Conservation (phyloP, 306 rosid species). For the Fragaria ananassa region DNA sequence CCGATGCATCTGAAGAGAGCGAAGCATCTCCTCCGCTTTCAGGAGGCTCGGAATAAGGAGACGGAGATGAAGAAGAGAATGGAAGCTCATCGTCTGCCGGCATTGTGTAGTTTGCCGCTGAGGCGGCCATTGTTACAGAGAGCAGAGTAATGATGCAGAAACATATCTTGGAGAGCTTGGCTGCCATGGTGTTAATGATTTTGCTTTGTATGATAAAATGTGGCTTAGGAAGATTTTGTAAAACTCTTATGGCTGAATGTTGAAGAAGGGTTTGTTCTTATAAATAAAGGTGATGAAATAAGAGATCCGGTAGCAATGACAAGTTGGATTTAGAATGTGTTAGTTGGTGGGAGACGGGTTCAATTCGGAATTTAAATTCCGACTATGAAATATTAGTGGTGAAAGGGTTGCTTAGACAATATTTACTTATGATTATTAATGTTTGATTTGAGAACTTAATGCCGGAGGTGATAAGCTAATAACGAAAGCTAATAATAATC, state of each 20-base stretch:
- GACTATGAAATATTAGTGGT: not conserved
- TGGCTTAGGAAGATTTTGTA: not conserved
- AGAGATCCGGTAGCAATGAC: not conserved
- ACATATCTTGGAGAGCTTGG: not conserved
- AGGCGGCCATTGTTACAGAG: not conserved
- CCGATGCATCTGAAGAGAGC: not conserved
- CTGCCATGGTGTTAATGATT: not conserved
- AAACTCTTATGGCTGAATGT: not conserved
- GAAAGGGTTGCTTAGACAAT: not conserved
- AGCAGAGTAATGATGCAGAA: not conserved
- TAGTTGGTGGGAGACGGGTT: not conserved
- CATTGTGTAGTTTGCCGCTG: not conserved
- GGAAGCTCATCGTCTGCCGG: not conserved
- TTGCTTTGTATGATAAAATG: not conserved
- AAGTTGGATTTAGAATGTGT: not conserved
- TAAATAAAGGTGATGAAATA: not conserved
- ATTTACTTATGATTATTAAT: not conserved
- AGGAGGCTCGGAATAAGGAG: not conserved
- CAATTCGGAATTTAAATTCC: not conserved
- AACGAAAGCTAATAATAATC: not conserved
- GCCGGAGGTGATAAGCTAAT: not conserved
- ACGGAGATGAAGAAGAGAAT: not conserved
- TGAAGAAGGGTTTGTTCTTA: not conserved
- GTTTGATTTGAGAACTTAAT: not conserved
- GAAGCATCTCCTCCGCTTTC: not conserved